A percentile compares a stretch with the other conserved stretches of the same genome.
These are phyloP conservation scores for Gloeopeniophorella convolvens DNA, from an alignment of 768 basidiomycete genomes.

Conservation along the genomic window DNA sequence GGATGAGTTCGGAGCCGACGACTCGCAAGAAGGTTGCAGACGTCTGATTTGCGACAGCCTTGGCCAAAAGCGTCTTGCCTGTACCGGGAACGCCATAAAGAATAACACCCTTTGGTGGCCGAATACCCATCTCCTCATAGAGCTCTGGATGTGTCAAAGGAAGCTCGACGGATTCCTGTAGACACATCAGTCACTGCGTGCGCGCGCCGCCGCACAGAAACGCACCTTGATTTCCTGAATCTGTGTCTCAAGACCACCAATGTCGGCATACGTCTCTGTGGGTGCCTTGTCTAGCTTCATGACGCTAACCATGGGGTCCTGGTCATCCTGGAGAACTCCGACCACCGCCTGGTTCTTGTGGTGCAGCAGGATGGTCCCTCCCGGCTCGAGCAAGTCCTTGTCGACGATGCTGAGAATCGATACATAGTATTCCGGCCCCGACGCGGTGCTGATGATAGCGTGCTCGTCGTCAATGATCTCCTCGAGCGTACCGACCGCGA, in stretches of 20 bases:
- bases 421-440: constrained; percentile 95
- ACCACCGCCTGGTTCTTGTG: constrained; percentile 95
- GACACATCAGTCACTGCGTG: neutral
- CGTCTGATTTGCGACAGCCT: constrained; percentile 97
- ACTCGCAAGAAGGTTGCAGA: constrained; percentile 97
- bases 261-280: constrained; percentile 96
- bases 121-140: constrained; percentile 99
- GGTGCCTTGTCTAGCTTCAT: constrained; percentile 99
- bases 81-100: constrained; percentile 98
- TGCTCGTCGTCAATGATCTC: constrained; percentile 98
- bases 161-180: constrained; percentile 93
- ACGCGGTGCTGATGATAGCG: constrained; percentile 94
- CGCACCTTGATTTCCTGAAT: constrained; percentile 97
- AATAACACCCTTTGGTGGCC: constrained; percentile 99
- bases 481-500: constrained; percentile 98
- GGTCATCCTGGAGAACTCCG: constrained; percentile 92
- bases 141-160: constrained; percentile 96
- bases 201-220: neutral
- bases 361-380: constrained; percentile 90
- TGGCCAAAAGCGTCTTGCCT: constrained; percentile 95
- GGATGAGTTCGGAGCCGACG: constrained; percentile 96
- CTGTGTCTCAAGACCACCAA: constrained; percentile 93
- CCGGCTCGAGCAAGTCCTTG: constrained; percentile 95
- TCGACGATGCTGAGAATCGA: constrained; percentile 97
- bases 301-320: constrained; percentile 92